Percentiles rank a stretch among this genome's conserved stretches.
Conservation (phyloP, 306 rosid species). For the Trifolium subterraneum region DNA sequence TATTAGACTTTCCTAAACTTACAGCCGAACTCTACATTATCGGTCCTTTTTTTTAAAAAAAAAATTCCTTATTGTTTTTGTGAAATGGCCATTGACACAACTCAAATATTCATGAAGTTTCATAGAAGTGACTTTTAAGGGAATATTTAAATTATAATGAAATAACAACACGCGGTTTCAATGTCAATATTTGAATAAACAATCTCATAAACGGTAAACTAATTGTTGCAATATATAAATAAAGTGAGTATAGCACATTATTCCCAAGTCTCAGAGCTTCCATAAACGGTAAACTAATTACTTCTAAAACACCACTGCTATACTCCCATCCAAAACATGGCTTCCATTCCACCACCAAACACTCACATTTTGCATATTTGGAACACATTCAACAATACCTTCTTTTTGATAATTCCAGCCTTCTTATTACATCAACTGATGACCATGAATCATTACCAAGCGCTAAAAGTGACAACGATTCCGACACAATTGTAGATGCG, state of each 20-base stretch:
- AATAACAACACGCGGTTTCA: conserved; percentile 5
- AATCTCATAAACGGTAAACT: not conserved
- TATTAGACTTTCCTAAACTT: too few species aligned
- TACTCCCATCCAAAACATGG: conserved; percentile 10
- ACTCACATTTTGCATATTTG: conserved; percentile 9
- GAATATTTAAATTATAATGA: not conserved
- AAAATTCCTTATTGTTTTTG: too few species aligned
- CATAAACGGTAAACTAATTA: not conserved
- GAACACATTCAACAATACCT: conserved; percentile 40
- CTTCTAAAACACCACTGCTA: not conserved
- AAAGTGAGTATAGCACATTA: not conserved
- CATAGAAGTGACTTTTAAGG: conserved; percentile 4
- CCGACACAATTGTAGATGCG: not conserved
- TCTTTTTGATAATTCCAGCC: conserved; percentile 21
- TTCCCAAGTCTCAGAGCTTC: not conserved
- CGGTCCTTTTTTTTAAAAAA: too few species aligned
- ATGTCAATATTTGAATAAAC: not conserved
- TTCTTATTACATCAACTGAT: not conserved
- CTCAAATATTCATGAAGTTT: not conserved
- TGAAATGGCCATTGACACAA: not conserved
- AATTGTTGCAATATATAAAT: conserved; percentile 5
- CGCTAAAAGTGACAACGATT: not conserved
- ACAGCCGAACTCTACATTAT: too few species aligned
- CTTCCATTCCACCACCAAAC: conserved; percentile 28
- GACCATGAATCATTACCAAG: conserved; percentile 7